These are phyloP conservation scores for Vigna mungo DNA, from an alignment of 306 rosid species.

Conservation along the genomic window DNA sequence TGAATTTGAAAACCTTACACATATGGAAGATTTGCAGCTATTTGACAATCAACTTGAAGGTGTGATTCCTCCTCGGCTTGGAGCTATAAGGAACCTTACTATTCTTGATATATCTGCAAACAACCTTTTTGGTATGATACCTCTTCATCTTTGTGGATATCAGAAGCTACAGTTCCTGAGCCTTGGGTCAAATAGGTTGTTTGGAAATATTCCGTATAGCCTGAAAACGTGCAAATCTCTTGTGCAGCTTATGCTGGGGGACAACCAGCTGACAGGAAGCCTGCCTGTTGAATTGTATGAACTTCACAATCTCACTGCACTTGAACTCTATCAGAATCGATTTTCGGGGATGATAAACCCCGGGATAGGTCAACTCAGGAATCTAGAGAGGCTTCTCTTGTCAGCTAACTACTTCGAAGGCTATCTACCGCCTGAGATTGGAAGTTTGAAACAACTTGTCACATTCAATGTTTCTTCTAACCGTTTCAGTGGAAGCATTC, in stretches of 20 bases:
- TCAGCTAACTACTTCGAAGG: conserved; percentile 67
- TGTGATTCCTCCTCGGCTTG: conserved; percentile 72
- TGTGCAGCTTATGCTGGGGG: conserved; percentile 77
- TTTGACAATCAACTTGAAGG: conserved; percentile 79
- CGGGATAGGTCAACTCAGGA: conserved; percentile 59
- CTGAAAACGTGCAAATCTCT: conserved; percentile 73
- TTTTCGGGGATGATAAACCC: conserved; percentile 65
- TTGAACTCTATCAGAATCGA: conserved; percentile 63
- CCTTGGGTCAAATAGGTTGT: conserved; percentile 73
- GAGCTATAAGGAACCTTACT: conserved; percentile 59
- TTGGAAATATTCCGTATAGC: conserved; percentile 72
- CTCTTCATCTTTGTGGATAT: conserved; percentile 64
- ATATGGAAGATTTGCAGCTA: conserved; percentile 70
- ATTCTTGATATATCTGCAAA: conserved; percentile 73
- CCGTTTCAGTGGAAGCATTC: conserved; percentile 61
- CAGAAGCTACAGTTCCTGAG: conserved; percentile 67
- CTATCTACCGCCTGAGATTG: conserved; percentile 67
- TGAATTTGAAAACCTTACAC: conserved; percentile 69
- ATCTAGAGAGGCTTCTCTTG: conserved; percentile 71
- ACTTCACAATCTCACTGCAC: conserved; percentile 74
- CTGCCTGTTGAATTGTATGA: conserved; percentile 63
- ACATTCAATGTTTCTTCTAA: conserved; percentile 74
- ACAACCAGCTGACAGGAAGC: conserved; percentile 66
- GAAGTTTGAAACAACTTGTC: conserved; percentile 62
- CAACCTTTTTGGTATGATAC: conserved; percentile 69